Percentiles rank a stretch among this genome's conserved stretches.
Conservation (phyloP, 2,329 filamentous ascomycete species). For the Arachnopeziza araneosa region DNA sequence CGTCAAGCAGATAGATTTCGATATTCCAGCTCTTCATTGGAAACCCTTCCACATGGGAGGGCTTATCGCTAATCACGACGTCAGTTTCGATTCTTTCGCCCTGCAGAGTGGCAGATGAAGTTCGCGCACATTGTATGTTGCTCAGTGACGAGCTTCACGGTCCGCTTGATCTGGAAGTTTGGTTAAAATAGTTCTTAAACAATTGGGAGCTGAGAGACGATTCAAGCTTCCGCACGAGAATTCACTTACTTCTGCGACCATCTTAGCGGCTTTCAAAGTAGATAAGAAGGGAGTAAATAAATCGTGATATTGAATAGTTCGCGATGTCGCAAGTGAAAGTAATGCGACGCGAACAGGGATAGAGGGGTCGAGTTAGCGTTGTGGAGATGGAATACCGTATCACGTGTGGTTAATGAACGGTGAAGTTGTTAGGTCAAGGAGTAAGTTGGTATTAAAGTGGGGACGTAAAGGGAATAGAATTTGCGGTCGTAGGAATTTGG, state of each 20-base stretch:
- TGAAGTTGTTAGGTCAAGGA: not conserved
- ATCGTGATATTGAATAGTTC: not conserved
- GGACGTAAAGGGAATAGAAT: not conserved
- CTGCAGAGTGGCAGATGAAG: not conserved
- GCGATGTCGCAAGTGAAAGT: not conserved
- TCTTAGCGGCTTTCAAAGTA: slow-evolving; percentile 17
- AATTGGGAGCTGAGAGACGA: not conserved
- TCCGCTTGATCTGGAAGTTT: slow-evolving; percentile 62
- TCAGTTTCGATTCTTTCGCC: not conserved
- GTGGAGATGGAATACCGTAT: not conserved
- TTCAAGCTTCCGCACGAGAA: not conserved
- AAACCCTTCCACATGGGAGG: slow-evolving; percentile 77
- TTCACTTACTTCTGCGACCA: slow-evolving; percentile 30
- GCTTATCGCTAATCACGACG: slow-evolving; percentile 58
- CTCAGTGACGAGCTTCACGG: slow-evolving; percentile 88
- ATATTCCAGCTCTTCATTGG: slow-evolving; percentile 93
- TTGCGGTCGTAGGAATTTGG: not conserved
- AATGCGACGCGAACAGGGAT: slow-evolving; percentile 9
- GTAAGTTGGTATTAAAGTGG: not conserved
- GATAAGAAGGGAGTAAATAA: not conserved
- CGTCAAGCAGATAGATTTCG: slow-evolving; percentile 76
- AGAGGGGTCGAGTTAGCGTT: slow-evolving; percentile 3
- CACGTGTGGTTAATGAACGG: not conserved
- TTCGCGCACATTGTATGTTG: slow-evolving; percentile 59
- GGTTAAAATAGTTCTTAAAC: not conserved